Evolutionary conservation across 2,329 filamentous ascomycete species (phyloP), one percentile per base, ranked within the genome.

Genomic region (Calonectria hongkongensis): DNA sequence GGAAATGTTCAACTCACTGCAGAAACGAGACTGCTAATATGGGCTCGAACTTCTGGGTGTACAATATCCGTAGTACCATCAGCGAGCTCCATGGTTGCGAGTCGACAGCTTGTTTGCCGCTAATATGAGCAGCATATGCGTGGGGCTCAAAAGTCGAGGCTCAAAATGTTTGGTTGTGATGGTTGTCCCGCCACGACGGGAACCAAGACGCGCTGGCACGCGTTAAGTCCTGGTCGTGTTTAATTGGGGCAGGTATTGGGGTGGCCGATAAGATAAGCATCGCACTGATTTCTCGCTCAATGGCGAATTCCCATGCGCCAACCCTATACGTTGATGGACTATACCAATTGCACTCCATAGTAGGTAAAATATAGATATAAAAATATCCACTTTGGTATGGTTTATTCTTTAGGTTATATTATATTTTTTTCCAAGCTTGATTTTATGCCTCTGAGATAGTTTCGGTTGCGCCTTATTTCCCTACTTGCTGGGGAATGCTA

Each of bases 11-110:
- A 73, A 89, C 94, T 82, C 89, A 97, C 96, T 74, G 97, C 97
- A 81, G 96, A 96, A 75, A 98, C 94, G 39, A 99, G 92, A 86
- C 95, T 98, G 86, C 94, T 96, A 81, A 99, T 93, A 85, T 98
- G 95, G 33, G 96, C 95, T 82, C 96, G 93, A 80, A 98, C 95
- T 87, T 98, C 95, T 50, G 95, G 95, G 83, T 98, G 95, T 70
- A 98, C 94, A 72, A 93, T 88, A 81, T 92, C 91, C 76, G 84
- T 86, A 70, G 83, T 82, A 71, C 83, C 87, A 64, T 91, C 89
- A 75, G 82, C 83, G 71, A 86, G 80, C 83, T 92, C 90, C 91
- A 93, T 92, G 68, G 66, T 78, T 74, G 71, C 41, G 56, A 70
- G 56, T 66, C 47, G 60, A 76, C 70, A 77, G 74, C 70, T 47